Percentiles rank a stretch among this genome's conserved stretches.
These are phyloP conservation scores for Pinus albicaulis DNA, from an alignment of 75 land plant genomes.

Conservation along the genomic window DNA sequence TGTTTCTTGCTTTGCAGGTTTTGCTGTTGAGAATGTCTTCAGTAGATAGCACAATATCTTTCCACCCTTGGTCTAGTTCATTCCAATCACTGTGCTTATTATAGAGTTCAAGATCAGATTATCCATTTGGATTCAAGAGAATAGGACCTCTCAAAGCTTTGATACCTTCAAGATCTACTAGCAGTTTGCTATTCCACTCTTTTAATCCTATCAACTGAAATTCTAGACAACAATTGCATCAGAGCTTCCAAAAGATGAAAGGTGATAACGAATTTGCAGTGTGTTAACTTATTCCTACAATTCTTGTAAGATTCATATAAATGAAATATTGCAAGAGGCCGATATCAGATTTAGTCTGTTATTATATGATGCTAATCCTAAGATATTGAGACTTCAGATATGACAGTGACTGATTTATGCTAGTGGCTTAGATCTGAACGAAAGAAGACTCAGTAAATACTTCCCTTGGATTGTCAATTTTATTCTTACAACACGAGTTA, in stretches of 20 bases:
- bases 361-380: neutral
- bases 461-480: slow-evolving; percentile 25
- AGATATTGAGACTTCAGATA: neutral
- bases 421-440: too few species aligned
- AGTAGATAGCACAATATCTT: slow-evolving; percentile 5
- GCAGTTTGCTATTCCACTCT: too few species aligned
- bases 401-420: too few species aligned
- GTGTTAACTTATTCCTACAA: neutral
- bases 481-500: slow-evolving; percentile 26
- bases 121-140: slow-evolving; percentile 10
- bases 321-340: neutral
- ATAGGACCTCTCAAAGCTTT: neutral
- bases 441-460: neutral
- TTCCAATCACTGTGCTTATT: neutral
- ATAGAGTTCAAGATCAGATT: slow-evolving; percentile 7
- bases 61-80: neutral
- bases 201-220: too few species aligned
- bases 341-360: neutral
- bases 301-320: neutral
- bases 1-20: neutral
- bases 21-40: slow-evolving; percentile 6
- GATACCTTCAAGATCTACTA: neutral
- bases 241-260: too few species aligned
- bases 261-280: neutral
- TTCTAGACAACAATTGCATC: too few species aligned